Evolutionary conservation across 768 basidiomycete genomes (phyloP).

Genomic region (Leccinum ochraceum): DNA sequence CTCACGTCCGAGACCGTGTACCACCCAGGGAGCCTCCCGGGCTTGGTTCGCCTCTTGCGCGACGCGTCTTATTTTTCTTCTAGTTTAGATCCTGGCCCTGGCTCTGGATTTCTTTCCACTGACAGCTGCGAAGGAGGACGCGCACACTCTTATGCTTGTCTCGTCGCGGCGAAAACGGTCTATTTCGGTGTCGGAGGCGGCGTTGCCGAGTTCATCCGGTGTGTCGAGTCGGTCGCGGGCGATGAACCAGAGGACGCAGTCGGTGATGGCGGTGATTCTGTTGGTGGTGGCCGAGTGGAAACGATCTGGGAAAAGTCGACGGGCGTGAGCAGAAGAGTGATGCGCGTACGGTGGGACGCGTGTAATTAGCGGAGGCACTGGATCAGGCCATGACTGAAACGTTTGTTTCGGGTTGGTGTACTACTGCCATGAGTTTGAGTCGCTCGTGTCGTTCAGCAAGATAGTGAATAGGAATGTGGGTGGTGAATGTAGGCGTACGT

Average conservation of each 20-base stretch:
- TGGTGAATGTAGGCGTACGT: too few species aligned
- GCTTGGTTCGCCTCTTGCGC: conserved; percentile 57
- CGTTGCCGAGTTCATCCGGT: conserved; percentile 66
- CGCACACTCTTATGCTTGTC: conserved; percentile 44
- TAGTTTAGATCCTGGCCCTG: neutral
- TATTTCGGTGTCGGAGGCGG: conserved; percentile 98
- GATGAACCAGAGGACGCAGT: neutral
- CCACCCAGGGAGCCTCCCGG: conserved; percentile 57
- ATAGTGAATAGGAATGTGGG: too few species aligned
- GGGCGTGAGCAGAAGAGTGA: conserved; percentile 76
- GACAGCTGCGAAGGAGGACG: neutral
- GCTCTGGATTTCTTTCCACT: conserved; percentile 11
- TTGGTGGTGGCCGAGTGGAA: conserved; percentile 45
- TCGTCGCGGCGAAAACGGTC: conserved; percentile 88
- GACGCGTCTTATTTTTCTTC: conserved; percentile 29
- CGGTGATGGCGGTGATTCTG: neutral
- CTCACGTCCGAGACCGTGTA: conserved; percentile 96
- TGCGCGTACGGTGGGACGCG: conserved; percentile 59
- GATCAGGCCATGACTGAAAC: neutral
- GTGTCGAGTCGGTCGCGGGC: conserved; percentile 35
- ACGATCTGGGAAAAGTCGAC: conserved; percentile 63
- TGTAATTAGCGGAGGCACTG: neutral
- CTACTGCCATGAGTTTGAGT: too few species aligned
- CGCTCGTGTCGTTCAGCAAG: too few species aligned
- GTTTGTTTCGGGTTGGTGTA: too few species aligned